These are phyloP conservation scores for Trichopus zeylanicus DNA, from an alignment of 116 monocot genomes.

Conservation along the genomic window DNA sequence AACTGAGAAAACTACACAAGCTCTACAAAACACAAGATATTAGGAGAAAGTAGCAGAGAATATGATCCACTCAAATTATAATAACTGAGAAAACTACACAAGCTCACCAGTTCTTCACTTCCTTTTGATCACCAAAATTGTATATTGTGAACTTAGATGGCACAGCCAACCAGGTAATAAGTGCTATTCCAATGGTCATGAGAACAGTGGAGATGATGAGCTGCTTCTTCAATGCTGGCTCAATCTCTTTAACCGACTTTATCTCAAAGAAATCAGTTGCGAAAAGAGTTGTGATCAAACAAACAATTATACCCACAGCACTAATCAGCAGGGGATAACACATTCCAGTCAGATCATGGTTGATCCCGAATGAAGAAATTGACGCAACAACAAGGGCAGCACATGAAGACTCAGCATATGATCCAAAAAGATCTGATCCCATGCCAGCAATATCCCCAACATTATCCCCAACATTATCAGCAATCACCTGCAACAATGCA, in stretches of 20 bases:
- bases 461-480: conserved; percentile 98
- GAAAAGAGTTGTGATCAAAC: conserved; percentile 87
- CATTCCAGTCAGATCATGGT: conserved; percentile 83
- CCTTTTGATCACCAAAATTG: conserved; percentile 79
- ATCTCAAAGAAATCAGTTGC: conserved; percentile 92
- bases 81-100: neutral
- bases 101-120: conserved; percentile 74
- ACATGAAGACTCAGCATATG: conserved; percentile 91
- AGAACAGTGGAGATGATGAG: conserved; percentile 83
- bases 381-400: conserved; percentile 94
- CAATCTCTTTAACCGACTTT: conserved; percentile 79
- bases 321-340: conserved; percentile 81
- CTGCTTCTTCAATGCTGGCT: conserved; percentile 85
- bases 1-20: neutral
- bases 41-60: neutral
- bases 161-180: conserved; percentile 65
- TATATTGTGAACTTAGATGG: conserved; percentile 84
- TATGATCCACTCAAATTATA: neutral
- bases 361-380: conserved; percentile 89
- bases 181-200: conserved; percentile 85
- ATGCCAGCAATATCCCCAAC: conserved; percentile 99
- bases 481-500: conserved; percentile 61
- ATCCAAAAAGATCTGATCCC: conserved; percentile 96
- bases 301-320: conserved; percentile 82
- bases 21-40: conserved; percentile 26